phyloP scores from a whole-genome alignment of 2,329 filamentous ascomycete species.

The Penicillium brevicompactum region DNA sequence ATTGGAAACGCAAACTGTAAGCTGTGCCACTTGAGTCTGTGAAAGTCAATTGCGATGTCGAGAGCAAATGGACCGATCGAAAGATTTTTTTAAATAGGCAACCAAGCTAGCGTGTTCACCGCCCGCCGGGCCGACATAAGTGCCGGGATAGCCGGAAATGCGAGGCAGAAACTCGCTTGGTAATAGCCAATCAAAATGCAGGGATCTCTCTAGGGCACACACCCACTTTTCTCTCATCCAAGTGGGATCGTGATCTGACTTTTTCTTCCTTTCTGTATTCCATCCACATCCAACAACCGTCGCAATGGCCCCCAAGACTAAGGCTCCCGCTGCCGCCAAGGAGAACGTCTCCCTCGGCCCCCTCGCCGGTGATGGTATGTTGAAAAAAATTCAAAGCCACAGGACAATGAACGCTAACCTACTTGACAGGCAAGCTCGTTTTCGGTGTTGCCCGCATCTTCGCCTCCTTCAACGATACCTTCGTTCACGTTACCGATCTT shows the following conservation, averaged over 20 bases:
- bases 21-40: conserved; percentile 11
- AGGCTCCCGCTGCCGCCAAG: conserved; percentile 73
- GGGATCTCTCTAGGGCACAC: conserved; percentile 40
- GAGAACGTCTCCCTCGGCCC: conserved; percentile 99
- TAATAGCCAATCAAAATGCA: conserved; percentile 33
- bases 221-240: conserved; percentile 32
- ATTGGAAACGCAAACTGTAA: background rate
- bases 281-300: conserved; percentile 48
- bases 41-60: conserved; percentile 18
- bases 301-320: conserved; percentile 86
- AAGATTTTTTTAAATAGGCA: conserved; percentile 33
- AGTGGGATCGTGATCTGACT: conserved; percentile 22
- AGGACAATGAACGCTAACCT: background rate
- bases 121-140: conserved; percentile 32
- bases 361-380: conserved; percentile 89
- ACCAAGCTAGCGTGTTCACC: conserved; percentile 24
- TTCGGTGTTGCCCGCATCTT: conserved; percentile 98
- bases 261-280: conserved; percentile 39
- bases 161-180: conserved; percentile 34
- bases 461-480: conserved; percentile 90
- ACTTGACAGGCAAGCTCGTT: conserved; percentile 78
- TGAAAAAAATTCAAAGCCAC: conserved; percentile 3
- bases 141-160: conserved; percentile 3
- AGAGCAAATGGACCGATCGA: background rate
- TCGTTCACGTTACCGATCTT: conserved; percentile 99